A percentile compares a stretch with the other conserved stretches of the same genome.
phyloP scores from a whole-genome alignment of 352 stramenopile species.

The Globisporangium takayamanum region DNA sequence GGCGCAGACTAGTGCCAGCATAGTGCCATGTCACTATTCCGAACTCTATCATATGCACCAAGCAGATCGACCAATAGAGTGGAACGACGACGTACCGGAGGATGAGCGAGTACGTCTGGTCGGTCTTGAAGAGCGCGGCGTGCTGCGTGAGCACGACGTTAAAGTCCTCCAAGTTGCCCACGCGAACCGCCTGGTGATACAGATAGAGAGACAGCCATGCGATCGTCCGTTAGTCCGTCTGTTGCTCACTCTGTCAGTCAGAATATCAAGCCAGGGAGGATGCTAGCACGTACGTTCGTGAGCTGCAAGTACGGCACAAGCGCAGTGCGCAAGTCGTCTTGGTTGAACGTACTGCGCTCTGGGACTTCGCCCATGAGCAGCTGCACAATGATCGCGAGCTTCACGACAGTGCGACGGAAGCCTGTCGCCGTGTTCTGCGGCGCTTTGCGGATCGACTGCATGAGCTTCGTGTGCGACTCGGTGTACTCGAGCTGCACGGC shows the following conservation, averaged over 20 bases:
- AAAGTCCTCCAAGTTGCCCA: constrained; percentile 95
- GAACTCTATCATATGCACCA: constrained; percentile 2
- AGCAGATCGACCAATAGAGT: not conserved
- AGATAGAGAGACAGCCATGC: too few species aligned
- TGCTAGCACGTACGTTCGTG: constrained; percentile 69
- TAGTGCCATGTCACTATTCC: not conserved
- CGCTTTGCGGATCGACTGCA: constrained; percentile 95
- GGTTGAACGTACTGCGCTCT: constrained; percentile 92
- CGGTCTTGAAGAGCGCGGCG: constrained; percentile 80
- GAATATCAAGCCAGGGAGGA: constrained; percentile 6
- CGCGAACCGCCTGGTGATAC: constrained; percentile 83
- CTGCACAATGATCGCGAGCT: constrained; percentile 95
- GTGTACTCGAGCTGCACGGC: constrained; percentile 98
- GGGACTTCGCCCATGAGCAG: constrained; percentile 98
- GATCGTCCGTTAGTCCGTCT: too few species aligned
- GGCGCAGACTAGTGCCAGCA: constrained; percentile 67
- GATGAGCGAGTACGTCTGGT: constrained; percentile 96
- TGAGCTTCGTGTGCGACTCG: constrained; percentile 93
- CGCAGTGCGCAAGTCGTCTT: constrained; percentile 83
- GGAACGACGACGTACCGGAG: constrained; percentile 49
- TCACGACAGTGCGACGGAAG: constrained; percentile 95
- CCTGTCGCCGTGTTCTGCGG: constrained; percentile 94
- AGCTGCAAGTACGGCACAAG: constrained; percentile 94
- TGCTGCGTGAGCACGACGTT: constrained; percentile 87
- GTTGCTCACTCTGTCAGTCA: not conserved